Base-by-base conservation (phyloP, 805 yeast species). In the Candida maris region DNA sequence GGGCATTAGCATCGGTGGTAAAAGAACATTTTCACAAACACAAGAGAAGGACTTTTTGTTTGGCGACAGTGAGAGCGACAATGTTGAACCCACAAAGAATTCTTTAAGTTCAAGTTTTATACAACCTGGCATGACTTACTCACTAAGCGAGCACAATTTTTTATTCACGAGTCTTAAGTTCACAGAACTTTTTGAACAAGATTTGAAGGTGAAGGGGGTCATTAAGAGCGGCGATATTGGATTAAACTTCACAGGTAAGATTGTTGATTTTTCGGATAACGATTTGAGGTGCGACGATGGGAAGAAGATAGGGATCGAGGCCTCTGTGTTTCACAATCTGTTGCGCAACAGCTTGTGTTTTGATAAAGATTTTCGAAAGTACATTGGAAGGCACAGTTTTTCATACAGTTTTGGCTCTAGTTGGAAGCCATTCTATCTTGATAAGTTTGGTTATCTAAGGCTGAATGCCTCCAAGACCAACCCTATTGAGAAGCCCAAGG, bases 351-450 rank as follows among this genome's bases (percentile, higher is more conserved):
- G 45, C 14, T 35, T 59, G 15, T 48, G 62, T 36, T 51, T 47
- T 30, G 55, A 53, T 37, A 42, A 44, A 28, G 48, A 48, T 17
- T 41, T 59, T 22, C 34, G 45, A 14, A 38, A 39, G n/a, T 46
- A 39, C 38, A 42, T 57, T 25, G 63, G 61, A 12, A 38, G 54
- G 16, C 52, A 45, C 31, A 41, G 41, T 7, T 43, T 45, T 13
- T 27, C 33, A 12, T 38, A 36, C 19, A 16, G 19, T 6, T 41
- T 29, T 15, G 42, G 40, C 20, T 30, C 42, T 2, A 41, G 39
- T 30, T 54, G 55, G 57, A 56, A 56, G 32, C 61, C 62, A 0
- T 57, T 55, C 28, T 51, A 43, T 16, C 35, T 59, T 37, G 52
- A 59, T 21, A 51, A 49, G 32, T 44, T 45, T 30, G 64, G 64